A percentile compares a stretch with the other conserved stretches of the same genome.
Evolutionary conservation across 306 rosid genomes (phyloP).

Genomic region (Potentilla sterilis): DNA sequence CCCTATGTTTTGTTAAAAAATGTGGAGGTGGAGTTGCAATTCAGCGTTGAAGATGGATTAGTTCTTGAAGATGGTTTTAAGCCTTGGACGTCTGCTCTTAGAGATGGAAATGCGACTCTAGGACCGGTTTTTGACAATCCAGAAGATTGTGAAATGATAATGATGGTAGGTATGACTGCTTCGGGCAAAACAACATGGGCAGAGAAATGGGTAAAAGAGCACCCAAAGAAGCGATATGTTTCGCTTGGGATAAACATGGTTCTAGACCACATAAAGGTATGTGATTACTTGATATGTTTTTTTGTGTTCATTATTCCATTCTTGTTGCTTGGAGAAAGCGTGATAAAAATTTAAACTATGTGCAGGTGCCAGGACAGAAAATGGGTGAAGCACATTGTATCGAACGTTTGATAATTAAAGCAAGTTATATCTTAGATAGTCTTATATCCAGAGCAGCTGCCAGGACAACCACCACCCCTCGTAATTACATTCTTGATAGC

Average conservation of each 20-base stretch:
- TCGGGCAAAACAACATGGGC: conserved; percentile 72
- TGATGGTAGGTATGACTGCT: conserved; percentile 61
- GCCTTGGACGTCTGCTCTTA: conserved; percentile 48
- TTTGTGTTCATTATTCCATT: background rate
- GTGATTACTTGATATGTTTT: background rate
- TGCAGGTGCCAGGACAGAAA: conserved; percentile 50
- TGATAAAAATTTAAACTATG: background rate
- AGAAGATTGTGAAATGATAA: conserved; percentile 50
- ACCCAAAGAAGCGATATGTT: conserved; percentile 51
- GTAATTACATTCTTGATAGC: conserved; percentile 54
- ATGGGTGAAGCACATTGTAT: conserved; percentile 37
- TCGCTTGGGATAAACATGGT: conserved; percentile 52
- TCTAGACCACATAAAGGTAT: conserved; percentile 62
- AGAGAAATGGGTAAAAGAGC: conserved; percentile 46
- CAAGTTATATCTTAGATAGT: conserved; percentile 42
- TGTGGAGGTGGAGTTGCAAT: conserved; percentile 53
- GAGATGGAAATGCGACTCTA: conserved; percentile 33
- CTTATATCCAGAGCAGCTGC: conserved; percentile 20
- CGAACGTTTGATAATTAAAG: conserved; percentile 43
- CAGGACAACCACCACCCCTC: conserved; percentile 48
- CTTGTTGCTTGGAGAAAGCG: background rate
- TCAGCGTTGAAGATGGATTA: conserved; percentile 59
- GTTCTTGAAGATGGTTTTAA: conserved; percentile 41
- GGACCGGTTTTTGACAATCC: conserved; percentile 43
- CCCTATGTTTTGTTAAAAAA: conserved; percentile 56